Conservation (phyloP, 768 basidiomycete genomes). For the Kwoniella europaea region DNA sequence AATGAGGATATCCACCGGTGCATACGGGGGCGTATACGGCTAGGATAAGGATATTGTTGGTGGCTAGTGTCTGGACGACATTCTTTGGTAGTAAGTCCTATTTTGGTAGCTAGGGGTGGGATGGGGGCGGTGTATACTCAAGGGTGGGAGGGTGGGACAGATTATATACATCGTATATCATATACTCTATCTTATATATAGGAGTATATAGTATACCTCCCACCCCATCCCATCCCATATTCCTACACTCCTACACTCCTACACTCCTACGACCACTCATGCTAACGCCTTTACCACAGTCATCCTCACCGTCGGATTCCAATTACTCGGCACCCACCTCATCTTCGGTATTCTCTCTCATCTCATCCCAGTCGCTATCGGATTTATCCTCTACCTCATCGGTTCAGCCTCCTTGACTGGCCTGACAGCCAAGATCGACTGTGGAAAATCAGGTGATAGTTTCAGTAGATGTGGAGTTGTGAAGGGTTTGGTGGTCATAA, state of each 20-base stretch:
- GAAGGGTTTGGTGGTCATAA: conserved; percentile 57
- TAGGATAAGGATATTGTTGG: conserved; percentile 56
- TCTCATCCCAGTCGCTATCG: conserved; percentile 53
- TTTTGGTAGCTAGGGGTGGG: background rate
- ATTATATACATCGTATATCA: background rate
- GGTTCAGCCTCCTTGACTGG: conserved; percentile 56
- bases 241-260: background rate
- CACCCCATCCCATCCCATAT: too few relatives aligned
- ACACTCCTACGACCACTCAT: background rate
- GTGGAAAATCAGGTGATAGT: conserved; percentile 37
- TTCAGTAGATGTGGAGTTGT: conserved; percentile 56
- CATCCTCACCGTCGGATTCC: conserved; percentile 53
- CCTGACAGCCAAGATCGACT: conserved; percentile 52
- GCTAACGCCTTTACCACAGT: conserved; percentile 33
- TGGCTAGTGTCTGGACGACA: conserved; percentile 50
- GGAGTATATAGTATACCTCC: too few relatives aligned
- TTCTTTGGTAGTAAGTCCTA: conserved; percentile 46
- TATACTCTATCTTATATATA: background rate
- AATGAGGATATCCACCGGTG: conserved; percentile 39
- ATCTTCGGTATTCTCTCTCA: conserved; percentile 56
- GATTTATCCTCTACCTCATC: conserved; percentile 59
- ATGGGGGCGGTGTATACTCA: background rate
- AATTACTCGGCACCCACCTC: conserved; percentile 39
- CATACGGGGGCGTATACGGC: conserved; percentile 52
- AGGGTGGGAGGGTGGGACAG: too few relatives aligned